These are phyloP conservation scores for Candida coquimbonensis DNA, from an alignment of 805 yeast genomes.

Conservation along the genomic window DNA sequence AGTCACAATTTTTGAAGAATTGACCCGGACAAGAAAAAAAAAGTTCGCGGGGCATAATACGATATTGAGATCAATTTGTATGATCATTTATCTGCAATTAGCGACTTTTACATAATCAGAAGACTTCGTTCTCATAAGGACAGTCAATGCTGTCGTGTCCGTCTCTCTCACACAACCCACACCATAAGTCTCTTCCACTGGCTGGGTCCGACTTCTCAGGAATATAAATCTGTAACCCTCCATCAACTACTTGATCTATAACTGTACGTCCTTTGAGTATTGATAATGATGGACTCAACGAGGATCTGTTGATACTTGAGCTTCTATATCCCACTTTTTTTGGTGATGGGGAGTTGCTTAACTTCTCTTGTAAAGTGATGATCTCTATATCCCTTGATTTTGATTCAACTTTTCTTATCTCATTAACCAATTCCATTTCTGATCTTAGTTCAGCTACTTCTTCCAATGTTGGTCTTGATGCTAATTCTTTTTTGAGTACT, in stretches of 20 bases:
- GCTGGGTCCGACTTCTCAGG: constrained; percentile 57
- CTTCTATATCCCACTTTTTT: background rate
- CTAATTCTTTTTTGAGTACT: constrained; percentile 17
- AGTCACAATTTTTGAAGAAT: background rate
- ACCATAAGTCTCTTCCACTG: constrained; percentile 75
- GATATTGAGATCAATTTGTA: no score
- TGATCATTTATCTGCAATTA: no score
- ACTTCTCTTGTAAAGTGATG: constrained; percentile 12
- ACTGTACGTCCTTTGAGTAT: constrained; percentile 18
- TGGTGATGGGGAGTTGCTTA: constrained; percentile 1
- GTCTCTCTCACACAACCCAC: constrained; percentile 85
- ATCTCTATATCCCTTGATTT: constrained; percentile 23
- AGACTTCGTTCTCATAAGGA: constrained; percentile 50
- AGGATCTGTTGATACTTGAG: background rate
- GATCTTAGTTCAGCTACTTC: constrained; percentile 40
- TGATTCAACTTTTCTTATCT: constrained; percentile 24
- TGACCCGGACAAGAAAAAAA: background rate
- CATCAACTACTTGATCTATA: constrained; percentile 25
- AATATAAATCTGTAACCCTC: constrained; percentile 39
- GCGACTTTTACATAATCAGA: constrained; percentile 4
- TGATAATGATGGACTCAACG: background rate
- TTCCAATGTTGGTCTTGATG: constrained; percentile 33
- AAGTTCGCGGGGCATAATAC: background rate
- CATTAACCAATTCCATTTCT: constrained; percentile 35
- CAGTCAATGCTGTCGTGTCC: constrained; percentile 89